Evolutionary conservation across 108 stramenopile species (phyloP).

Genomic region (Chaetoceros tenuissimus): DNA sequence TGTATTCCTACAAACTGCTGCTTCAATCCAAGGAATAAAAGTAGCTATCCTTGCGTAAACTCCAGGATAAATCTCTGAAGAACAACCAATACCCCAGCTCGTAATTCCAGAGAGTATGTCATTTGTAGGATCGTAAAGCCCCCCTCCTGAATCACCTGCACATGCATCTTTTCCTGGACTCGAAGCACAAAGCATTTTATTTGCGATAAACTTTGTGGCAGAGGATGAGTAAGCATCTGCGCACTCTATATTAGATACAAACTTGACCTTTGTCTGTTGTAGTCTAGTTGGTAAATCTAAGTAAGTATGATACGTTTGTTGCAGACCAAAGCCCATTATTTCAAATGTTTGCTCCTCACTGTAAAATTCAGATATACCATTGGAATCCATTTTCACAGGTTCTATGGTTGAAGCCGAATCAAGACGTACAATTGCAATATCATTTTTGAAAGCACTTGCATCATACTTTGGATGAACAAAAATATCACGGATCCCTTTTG

Average conservation of each 20-base stretch:
- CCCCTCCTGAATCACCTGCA: conserved; percentile 50
- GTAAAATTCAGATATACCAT: neutral
- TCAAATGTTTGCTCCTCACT: neutral
- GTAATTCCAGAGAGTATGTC: conserved; percentile 18
- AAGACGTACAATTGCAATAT: neutral
- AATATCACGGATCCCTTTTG: neutral
- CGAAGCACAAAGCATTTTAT: conserved; percentile 31
- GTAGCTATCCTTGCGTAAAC: conserved; percentile 20
- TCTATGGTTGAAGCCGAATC: neutral
- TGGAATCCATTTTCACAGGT: neutral
- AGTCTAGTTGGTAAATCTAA: neutral
- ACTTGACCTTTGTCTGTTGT: neutral
- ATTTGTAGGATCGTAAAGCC: conserved; percentile 8
- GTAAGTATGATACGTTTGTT: neutral
- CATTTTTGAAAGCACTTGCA: neutral
- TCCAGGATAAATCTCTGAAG: conserved; percentile 18
- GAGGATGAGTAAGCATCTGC: neutral
- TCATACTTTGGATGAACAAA: neutral
- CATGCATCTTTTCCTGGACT: conserved; percentile 32
- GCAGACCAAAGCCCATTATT: neutral
- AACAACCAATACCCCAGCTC: conserved; percentile 37
- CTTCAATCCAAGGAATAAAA: too few species aligned
- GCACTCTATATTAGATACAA: neutral
- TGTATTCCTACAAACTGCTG: too few species aligned
- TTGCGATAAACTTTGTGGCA: neutral